Conservation (phyloP, 768 basidiomycete genomes). For the Russula earlei region DNA sequence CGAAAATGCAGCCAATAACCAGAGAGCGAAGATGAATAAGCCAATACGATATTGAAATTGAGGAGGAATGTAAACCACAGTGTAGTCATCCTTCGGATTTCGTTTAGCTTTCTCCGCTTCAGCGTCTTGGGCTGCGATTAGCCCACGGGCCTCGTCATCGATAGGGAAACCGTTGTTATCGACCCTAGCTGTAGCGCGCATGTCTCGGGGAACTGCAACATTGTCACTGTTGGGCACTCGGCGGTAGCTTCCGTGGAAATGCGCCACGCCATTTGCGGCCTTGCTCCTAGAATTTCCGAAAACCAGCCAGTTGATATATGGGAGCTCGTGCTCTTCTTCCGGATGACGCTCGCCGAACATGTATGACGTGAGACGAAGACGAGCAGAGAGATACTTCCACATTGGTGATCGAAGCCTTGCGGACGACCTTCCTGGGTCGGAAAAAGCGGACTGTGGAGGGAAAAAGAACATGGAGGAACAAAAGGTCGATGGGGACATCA, state of each 20-base stretch:
- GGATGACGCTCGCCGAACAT: constrained; percentile 67
- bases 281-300: constrained; percentile 26
- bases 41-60: constrained; percentile 67
- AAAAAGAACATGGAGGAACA: constrained; percentile 76
- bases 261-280: constrained; percentile 27
- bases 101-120: constrained; percentile 64
- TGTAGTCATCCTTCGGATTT: constrained; percentile 63
- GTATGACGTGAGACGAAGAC: constrained; percentile 78
- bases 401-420: constrained; percentile 42
- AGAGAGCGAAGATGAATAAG: constrained; percentile 57
- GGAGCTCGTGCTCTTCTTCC: constrained; percentile 52
- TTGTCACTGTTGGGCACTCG: constrained; percentile 84
- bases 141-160: constrained; percentile 43
- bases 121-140: constrained; percentile 57
- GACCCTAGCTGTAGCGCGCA: constrained; percentile 71
- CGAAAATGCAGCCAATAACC: constrained; percentile 52
- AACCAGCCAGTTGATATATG: constrained; percentile 30
- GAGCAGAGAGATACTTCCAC: constrained; percentile 59
- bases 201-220: constrained; percentile 66
- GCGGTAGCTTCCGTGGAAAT: constrained; percentile 53
- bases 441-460: constrained; percentile 78
- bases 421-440: constrained; percentile 52
- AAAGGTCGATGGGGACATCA: constrained; percentile 77
- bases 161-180: constrained; percentile 52
- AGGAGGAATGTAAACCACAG: constrained; percentile 76